Percentiles rank a stretch among this genome's conserved stretches.
phyloP scores from a whole-genome alignment of 2,329 filamentous ascomycete species.

The Apiospora saccharicola region DNA sequence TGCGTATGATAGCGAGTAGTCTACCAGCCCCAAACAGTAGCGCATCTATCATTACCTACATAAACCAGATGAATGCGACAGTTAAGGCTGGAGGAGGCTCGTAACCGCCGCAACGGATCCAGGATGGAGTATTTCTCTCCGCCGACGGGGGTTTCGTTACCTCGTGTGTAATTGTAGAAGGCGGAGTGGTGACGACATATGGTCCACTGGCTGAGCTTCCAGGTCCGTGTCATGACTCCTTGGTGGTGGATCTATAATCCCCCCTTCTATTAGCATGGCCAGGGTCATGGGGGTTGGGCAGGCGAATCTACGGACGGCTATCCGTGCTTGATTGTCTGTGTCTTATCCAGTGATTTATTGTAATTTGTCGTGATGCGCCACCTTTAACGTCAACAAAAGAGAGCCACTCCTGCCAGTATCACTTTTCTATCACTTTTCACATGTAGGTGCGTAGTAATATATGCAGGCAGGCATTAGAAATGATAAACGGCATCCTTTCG shows the following conservation, averaged over 20 bases:
- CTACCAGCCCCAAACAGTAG: constrained; percentile 7
- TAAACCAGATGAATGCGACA: neutral
- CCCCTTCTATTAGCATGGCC: constrained; percentile 7
- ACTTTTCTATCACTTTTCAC: neutral
- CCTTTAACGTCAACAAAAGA: constrained; percentile 3
- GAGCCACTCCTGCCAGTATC: neutral
- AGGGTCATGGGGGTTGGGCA: constrained; percentile 18
- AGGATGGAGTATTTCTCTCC: constrained; percentile 6
- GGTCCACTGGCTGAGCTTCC: constrained; percentile 1
- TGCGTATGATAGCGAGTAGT: neutral
- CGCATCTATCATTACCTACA: neutral
- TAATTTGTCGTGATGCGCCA: neutral
- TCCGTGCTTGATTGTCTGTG: neutral
- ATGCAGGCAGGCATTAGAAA: constrained; percentile 8
- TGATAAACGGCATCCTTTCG: constrained; percentile 8
- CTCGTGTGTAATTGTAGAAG: neutral
- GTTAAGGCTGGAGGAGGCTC: constrained; percentile 2
- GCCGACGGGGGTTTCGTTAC: neutral
- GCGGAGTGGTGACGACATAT: constrained; percentile 22
- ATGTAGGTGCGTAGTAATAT: neutral
- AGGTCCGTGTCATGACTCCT: neutral
- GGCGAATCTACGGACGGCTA: constrained; percentile 1
- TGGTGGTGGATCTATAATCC: constrained; percentile 7
- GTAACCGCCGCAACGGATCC: constrained; percentile 21
- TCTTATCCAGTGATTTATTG: constrained; percentile 12